A percentile compares a stretch with the other conserved stretches of the same genome.
phyloP scores from a whole-genome alignment of 441 rosid genomes.

The Populus hybrid region DNA sequence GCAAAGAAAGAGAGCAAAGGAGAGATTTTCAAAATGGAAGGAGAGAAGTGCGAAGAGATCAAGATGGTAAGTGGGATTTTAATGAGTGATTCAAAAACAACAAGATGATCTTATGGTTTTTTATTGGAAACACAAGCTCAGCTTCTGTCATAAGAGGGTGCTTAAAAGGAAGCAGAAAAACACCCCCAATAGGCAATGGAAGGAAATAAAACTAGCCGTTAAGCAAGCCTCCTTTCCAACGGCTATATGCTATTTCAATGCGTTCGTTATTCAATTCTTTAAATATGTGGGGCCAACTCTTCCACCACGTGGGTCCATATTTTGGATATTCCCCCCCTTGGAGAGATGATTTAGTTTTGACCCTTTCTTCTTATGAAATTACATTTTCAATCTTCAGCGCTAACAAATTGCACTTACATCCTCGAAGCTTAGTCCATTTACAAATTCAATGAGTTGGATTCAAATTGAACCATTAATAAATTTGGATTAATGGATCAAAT shows the following conservation, averaged over 20 bases:
- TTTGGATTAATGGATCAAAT: neutral
- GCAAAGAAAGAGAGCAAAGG: neutral
- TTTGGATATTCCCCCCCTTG: too few relatives aligned
- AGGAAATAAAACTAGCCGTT: neutral
- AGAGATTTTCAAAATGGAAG: neutral
- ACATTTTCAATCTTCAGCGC: neutral
- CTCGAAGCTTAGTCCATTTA: neutral
- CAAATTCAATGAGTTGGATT: neutral
- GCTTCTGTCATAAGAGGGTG: constrained; percentile 1
- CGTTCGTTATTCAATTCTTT: neutral
- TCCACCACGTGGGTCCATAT: neutral
- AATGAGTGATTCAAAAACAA: constrained; percentile 12
- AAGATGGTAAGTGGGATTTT: constrained; percentile 5
- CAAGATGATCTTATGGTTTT: neutral
- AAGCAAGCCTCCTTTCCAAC: neutral
- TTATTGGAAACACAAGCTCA: constrained; percentile 8
- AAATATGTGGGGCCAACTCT: neutral
- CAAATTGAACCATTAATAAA: neutral
- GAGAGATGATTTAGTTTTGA: neutral
- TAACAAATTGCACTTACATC: neutral
- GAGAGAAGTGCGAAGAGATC: neutral
- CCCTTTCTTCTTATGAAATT: neutral
- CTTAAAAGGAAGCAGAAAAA: neutral
- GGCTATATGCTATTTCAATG: neutral
- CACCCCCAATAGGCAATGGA: neutral